A percentile compares a stretch with the other conserved stretches of the same genome.
Evolutionary conservation across 1,284 basidiomycete species (phyloP).

Genomic region (Neonothopanus nambi): DNA sequence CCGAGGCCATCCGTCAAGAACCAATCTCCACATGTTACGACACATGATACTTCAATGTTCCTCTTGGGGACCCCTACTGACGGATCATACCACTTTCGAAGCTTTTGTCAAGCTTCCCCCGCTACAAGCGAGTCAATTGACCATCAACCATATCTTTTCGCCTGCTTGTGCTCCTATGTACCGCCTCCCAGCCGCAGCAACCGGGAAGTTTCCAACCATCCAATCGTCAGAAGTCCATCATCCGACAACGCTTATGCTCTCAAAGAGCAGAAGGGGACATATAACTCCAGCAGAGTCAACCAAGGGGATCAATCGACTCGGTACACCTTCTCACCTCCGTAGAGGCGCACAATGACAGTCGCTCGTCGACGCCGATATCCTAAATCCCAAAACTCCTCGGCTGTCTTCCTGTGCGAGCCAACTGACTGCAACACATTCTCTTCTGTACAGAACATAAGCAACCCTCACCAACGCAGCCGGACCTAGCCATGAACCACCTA

Average conservation of each 20-base stretch:
- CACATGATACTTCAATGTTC: not conserved
- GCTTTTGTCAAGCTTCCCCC: constrained; percentile 17
- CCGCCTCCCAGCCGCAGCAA: constrained; percentile 10
- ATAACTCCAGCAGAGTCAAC: not conserved
- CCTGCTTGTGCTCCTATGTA: constrained; percentile 16
- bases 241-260: constrained; percentile 8
- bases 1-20: constrained; percentile 1
- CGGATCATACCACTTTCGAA: constrained; percentile 19
- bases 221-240: constrained; percentile 1
- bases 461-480: constrained; percentile 4
- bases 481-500: constrained; percentile 1
- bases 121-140: constrained; percentile 10
- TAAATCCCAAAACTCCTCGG: constrained; percentile 1
- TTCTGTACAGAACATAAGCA: not conserved
- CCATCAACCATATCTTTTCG: constrained; percentile 12
- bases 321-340: not conserved
- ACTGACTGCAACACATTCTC: constrained; percentile 5
- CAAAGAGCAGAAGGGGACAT: constrained; percentile 9
- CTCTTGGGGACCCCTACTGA: not conserved
- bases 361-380: constrained; percentile 7
- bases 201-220: constrained; percentile 11
- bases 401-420: constrained; percentile 12
- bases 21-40: not conserved
- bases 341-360: constrained; percentile 1
- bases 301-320: not conserved